Conservation (phyloP, 371 early-diverging fungal species). For the Sporodiniella umbellata region DNA sequence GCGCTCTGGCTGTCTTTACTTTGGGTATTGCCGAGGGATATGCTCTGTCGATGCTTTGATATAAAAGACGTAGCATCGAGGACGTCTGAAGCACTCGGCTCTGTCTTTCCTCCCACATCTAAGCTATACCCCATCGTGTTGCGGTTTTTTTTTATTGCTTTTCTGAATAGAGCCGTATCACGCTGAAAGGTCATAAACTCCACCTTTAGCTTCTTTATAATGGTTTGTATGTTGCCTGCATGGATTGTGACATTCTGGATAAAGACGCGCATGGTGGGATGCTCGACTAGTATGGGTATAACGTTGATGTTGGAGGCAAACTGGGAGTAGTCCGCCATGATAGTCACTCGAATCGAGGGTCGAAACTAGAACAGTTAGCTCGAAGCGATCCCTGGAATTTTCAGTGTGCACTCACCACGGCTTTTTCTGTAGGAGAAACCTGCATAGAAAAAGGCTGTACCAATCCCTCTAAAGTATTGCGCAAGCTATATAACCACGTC, state of each 20-base stretch:
- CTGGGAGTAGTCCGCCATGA: constrained; percentile 74
- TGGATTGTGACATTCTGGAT: constrained; percentile 64
- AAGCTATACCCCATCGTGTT: constrained; percentile 44
- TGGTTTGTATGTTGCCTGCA: constrained; percentile 42
- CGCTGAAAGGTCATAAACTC: constrained; percentile 64
- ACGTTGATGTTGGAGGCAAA: constrained; percentile 64
- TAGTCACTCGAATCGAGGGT: constrained; percentile 62
- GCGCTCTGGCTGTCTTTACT: not conserved
- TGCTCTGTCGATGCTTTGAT: not conserved
- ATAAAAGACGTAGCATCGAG: constrained; percentile 27
- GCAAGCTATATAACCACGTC: constrained; percentile 22
- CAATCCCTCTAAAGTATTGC: constrained; percentile 38
- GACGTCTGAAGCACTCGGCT: constrained; percentile 10
- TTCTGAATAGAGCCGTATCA: constrained; percentile 54
- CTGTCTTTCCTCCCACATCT: constrained; percentile 45
- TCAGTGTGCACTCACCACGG: constrained; percentile 28
- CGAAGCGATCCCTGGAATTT: too few relatives aligned
- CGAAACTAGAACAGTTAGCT: too few relatives aligned
- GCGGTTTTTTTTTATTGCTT: constrained; percentile 36
- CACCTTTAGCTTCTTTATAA: constrained; percentile 51
- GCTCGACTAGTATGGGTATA: constrained; percentile 52
- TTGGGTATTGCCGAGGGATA: not conserved
- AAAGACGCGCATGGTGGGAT: constrained; percentile 68
- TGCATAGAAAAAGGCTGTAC: constrained; percentile 48
- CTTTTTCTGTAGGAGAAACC: constrained; percentile 27